phyloP scores from a whole-genome alignment of 192 early-diverging fungal species.

The Fimicolochytrium jonesii region DNA sequence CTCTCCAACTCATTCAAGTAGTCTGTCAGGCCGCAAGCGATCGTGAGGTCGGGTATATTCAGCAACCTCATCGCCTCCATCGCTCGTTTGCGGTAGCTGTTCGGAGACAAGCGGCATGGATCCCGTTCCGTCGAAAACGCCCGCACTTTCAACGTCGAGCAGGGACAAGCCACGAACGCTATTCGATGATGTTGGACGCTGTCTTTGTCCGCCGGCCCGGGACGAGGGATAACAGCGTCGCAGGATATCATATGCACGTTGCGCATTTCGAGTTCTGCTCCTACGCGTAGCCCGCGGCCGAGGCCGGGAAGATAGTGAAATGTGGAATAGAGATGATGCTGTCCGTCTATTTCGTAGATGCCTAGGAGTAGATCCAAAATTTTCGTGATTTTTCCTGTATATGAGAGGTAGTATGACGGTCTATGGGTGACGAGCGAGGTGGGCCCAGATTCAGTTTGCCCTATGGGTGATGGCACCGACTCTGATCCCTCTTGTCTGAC shows the following conservation, averaged over 20 bases:
- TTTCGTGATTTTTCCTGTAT: conserved; percentile 13
- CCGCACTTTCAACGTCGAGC: neutral
- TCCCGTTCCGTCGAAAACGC: neutral
- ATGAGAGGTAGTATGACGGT: conserved; percentile 9
- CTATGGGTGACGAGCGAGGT: neutral
- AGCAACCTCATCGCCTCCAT: neutral
- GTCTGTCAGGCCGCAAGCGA: neutral
- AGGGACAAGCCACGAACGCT: conserved; percentile 16
- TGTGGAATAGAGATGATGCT: conserved; percentile 12
- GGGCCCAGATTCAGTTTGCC: neutral
- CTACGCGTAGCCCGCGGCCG: conserved; percentile 24
- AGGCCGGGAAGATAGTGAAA: conserved; percentile 3
- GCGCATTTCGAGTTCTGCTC: conserved; percentile 18
- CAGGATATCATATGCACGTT: conserved; percentile 11
- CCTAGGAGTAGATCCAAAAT: conserved; percentile 3
- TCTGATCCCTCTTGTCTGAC: neutral
- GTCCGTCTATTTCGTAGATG: conserved; percentile 22
- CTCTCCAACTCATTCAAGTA: neutral
- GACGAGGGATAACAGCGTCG: neutral
- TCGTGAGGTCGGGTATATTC: conserved; percentile 23
- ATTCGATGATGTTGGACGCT: too few species aligned
- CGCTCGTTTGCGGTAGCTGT: neutral
- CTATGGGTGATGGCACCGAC: too few species aligned
- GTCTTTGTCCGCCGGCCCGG: neutral
- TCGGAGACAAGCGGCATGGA: neutral